phyloP scores from a whole-genome alignment of 2,329 filamentous ascomycete genomes.

The Fusarium duplospermum region DNA sequence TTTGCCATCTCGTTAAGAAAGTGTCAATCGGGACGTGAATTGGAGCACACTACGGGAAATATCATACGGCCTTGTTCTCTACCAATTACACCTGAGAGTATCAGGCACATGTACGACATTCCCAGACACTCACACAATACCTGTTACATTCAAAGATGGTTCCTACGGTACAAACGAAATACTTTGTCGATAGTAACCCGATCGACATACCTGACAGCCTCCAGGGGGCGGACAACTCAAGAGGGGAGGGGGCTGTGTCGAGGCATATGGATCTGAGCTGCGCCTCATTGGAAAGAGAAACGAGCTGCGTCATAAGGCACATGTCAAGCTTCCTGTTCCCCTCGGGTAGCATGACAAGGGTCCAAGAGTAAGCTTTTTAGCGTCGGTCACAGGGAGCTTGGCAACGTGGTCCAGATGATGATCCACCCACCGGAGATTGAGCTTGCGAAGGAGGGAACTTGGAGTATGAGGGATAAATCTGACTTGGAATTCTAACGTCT shows the following conservation, averaged over 20 bases:
- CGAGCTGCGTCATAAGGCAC: background rate
- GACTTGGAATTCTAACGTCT: background rate
- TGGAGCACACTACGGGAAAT: background rate
- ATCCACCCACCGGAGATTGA: background rate
- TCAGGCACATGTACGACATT: background rate
- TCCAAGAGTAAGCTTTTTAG: constrained; percentile 35
- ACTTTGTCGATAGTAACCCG: background rate
- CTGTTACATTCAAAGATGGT: background rate
- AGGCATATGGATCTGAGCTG: background rate
- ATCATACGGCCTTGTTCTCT: background rate
- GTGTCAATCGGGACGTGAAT: background rate
- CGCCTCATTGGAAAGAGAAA: background rate
- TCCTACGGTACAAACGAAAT: background rate
- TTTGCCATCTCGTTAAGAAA: background rate
- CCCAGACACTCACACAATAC: background rate
- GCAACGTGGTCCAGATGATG: background rate
- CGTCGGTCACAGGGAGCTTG: background rate
- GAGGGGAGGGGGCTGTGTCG: constrained; percentile 6
- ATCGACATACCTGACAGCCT: background rate
- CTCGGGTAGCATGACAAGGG: background rate
- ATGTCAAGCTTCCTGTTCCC: background rate
- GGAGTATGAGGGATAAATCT: background rate
- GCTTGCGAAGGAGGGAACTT: background rate
- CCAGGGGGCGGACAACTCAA: background rate
- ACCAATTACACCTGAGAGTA: background rate